Evolutionary conservation across 2,329 filamentous ascomycete species (phyloP).

Genomic region (Trichoderma afroharzianum): DNA sequence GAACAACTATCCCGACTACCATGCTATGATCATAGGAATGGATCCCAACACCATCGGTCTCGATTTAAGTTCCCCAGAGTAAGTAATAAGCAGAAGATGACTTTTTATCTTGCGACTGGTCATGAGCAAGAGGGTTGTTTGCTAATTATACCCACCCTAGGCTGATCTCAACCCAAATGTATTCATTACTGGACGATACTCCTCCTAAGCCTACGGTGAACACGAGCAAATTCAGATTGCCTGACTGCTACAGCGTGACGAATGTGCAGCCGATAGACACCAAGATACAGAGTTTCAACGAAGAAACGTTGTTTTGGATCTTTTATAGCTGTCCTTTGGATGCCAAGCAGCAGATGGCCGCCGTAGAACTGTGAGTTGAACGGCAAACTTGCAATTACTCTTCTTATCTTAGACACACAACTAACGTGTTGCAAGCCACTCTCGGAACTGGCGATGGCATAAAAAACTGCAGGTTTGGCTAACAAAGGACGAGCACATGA

Average conservation of each 20-base stretch:
- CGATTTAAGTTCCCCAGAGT: constrained; percentile 57
- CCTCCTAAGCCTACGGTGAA: constrained; percentile 53
- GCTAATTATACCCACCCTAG: constrained; percentile 31
- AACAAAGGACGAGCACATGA: constrained; percentile 65
- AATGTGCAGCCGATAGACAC: constrained; percentile 63
- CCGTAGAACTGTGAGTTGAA: constrained; percentile 55
- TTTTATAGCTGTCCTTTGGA: constrained; percentile 65
- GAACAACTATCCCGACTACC: constrained; percentile 62
- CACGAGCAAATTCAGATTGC: constrained; percentile 52
- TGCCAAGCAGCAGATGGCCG: constrained; percentile 60
- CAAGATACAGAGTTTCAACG: constrained; percentile 64
- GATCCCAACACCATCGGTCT: constrained; percentile 56
- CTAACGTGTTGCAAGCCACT: constrained; percentile 44
- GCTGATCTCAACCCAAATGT: constrained; percentile 55
- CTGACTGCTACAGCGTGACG: constrained; percentile 64
- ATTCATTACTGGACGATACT: constrained; percentile 58
- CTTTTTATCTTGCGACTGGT: not conserved
- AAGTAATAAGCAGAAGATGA: constrained; percentile 28
- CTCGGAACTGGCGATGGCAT: constrained; percentile 66
- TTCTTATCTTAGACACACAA: not conserved
- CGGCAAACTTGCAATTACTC: too few relatives aligned
- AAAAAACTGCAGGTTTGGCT: constrained; percentile 64
- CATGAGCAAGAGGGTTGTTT: not conserved
- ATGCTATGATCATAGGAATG: constrained; percentile 56
- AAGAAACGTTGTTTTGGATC: constrained; percentile 67